Evolutionary conservation across 345 rosid genomes (phyloP).

Genomic region (Hibiscus tridactylites): DNA sequence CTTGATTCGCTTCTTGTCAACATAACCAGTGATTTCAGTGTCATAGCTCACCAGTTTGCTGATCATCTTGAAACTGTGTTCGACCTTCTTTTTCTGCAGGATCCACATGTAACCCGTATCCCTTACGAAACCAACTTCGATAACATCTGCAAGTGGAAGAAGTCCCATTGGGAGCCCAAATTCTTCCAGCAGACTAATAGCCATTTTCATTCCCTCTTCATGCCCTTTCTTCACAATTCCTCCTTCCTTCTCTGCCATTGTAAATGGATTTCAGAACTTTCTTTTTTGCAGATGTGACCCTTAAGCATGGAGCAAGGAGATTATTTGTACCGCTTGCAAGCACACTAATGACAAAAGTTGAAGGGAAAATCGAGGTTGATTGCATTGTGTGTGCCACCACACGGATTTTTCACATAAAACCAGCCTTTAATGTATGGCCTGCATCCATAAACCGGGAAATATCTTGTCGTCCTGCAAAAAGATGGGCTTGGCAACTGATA

Average conservation of each 20-base stretch:
- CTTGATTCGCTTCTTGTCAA: constrained; percentile 32
- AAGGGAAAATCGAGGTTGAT: constrained; percentile 26
- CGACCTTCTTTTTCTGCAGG: constrained; percentile 41
- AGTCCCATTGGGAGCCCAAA: constrained; percentile 47
- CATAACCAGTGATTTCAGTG: constrained; percentile 29
- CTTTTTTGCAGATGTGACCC: constrained; percentile 1
- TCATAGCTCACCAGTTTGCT: constrained; percentile 45
- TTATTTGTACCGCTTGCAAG: constrained; percentile 18
- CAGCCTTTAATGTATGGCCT: constrained; percentile 1
- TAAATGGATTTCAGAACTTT: not conserved
- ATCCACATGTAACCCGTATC: constrained; percentile 52
- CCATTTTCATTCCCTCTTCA: constrained; percentile 35
- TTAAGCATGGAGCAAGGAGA: not conserved
- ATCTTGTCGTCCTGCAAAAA: not conserved
- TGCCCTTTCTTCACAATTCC: constrained; percentile 31
- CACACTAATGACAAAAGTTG: constrained; percentile 14
- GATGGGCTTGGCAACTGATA: too few relatives aligned
- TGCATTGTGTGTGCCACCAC: constrained; percentile 23
- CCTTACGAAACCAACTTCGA: constrained; percentile 47
- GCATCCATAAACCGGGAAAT: not conserved
- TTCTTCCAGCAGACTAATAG: constrained; percentile 32
- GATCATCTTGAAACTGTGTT: constrained; percentile 40
- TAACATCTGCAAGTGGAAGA: constrained; percentile 42
- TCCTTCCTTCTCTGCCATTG: constrained; percentile 46
- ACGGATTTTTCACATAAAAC: constrained; percentile 1